Base-by-base conservation (phyloP, 441 rosid species). In the Daphne laureola region DNA sequence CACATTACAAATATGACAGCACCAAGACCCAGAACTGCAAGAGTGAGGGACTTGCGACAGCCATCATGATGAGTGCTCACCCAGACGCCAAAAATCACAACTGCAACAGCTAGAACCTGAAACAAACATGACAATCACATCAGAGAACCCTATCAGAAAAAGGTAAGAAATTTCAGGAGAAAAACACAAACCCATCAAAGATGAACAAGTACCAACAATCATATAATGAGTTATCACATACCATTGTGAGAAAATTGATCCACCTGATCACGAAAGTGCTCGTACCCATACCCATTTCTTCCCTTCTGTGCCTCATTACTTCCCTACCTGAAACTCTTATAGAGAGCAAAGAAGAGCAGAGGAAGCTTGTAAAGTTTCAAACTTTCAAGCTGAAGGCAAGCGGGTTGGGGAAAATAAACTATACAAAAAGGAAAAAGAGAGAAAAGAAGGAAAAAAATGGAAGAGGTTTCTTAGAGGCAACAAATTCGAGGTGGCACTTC, bases 171-270 rank as follows among this genome's bases (percentile, higher is more conserved):
- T 15, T 26, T 44, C 18, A 18, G 23, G 3, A 18, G 23, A 18
- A 18, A n/a, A n/a, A n/a, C 11, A 14, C 35, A 49, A 40, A 50
- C 27, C 25, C 14, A 26, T 11, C 11, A 35, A 73, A 47, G 17
- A 17, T 27, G 35, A 25, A 40, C 40, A 44, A 45, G 50, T 31
- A 2, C 14, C 46, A 3, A 14, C 56, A 44, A 47, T 13, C 15
- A n/a, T 9, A 17, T 49, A 26, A 54, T 58, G 40, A 52, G 53
- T 17, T 14, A 44, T 13, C 23, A 46, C 70, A 60, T 69, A 91
- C 96, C 91, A 84, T 86, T 35, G 93, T 88, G 67, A 88, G 79
- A 55, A 91, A 82, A 73, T 91, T 91, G 68, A 88, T 78, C 96
- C 98, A 88, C 82, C 87, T 84, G 73, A 91, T 82, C 18, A 86